These are phyloP conservation scores for Liquidambar formosana DNA, from an alignment of 164 flowering plant species.

Conservation along the genomic window DNA sequence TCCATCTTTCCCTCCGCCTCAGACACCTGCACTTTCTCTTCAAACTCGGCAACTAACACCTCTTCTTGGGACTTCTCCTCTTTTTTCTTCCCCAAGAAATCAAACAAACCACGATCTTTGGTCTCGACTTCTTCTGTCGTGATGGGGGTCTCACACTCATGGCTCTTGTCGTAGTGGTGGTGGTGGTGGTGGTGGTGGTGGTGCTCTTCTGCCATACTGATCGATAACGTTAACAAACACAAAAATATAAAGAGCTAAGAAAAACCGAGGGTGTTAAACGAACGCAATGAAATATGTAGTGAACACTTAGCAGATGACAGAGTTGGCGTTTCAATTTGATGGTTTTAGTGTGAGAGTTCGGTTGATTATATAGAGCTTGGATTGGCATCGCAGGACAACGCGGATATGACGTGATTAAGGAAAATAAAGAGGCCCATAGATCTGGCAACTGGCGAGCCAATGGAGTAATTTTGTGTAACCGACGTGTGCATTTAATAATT, in stretches of 20 bases:
- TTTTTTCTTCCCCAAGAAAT: constrained; percentile 58
- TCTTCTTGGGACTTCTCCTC: constrained; percentile 38
- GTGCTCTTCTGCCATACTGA: constrained; percentile 38
- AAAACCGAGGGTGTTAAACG: constrained; percentile 2
- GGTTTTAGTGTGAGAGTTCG: too few relatives aligned
- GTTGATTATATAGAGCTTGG: too few relatives aligned
- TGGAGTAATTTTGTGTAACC: constrained; percentile 8
- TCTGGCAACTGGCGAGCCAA: too few relatives aligned
- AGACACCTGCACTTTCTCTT: constrained; percentile 33
- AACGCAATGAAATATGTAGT: too few relatives aligned
- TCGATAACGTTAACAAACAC: neutral
- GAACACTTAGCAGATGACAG: too few relatives aligned
- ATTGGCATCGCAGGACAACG: too few relatives aligned
- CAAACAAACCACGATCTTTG: constrained; percentile 70
- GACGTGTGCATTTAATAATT: constrained; percentile 13
- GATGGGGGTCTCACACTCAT: constrained; percentile 17
- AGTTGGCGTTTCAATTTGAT: constrained; percentile 15
- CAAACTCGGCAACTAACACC: constrained; percentile 29
- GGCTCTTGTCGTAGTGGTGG: constrained; percentile 9
- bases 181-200: constrained; percentile 7
- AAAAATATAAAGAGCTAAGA: neutral
- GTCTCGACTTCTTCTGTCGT: constrained; percentile 27
- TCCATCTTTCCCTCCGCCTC: constrained; percentile 16
- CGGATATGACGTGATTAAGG: constrained; percentile 31
- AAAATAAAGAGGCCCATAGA: too few relatives aligned